Evolutionary conservation across 139 green algal species (phyloP).

Genomic region (Ulvella scutata): DNA sequence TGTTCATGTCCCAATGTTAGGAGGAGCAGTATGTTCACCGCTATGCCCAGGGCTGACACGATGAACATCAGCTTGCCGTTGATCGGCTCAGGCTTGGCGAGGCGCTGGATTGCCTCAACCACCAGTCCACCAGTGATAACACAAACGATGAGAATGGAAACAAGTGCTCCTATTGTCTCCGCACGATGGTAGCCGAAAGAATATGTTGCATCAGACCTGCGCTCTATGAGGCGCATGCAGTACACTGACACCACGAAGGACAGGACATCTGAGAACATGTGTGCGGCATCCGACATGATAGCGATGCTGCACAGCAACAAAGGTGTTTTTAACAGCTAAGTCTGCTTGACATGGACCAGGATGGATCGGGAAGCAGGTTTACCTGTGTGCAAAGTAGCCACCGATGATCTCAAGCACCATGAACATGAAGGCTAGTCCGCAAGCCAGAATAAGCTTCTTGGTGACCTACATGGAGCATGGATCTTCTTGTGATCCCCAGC

Average conservation of each 20-base stretch:
- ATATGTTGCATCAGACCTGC: conserved; percentile 12
- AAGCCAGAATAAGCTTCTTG: conserved; percentile 27
- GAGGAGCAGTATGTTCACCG: conserved; percentile 61
- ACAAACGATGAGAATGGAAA: conserved; percentile 74
- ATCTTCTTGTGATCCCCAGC: not conserved
- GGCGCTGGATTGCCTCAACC: conserved; percentile 61
- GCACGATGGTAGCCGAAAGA: conserved; percentile 81
- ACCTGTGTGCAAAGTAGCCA: conserved; percentile 34
- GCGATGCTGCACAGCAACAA: conserved; percentile 70
- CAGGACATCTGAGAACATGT: conserved; percentile 83
- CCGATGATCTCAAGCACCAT: conserved; percentile 34
- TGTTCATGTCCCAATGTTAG: conserved; percentile 37
- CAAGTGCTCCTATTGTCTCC: conserved; percentile 80
- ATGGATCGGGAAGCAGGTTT: too few relatives aligned
- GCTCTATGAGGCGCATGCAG: conserved; percentile 33
- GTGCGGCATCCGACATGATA: conserved; percentile 86
- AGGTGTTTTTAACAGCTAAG: too few relatives aligned
- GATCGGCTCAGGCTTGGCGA: conserved; percentile 40
- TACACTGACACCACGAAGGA: conserved; percentile 58
- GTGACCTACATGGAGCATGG: conserved; percentile 16
- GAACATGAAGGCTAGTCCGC: conserved; percentile 30
- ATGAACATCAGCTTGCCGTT: conserved; percentile 82
- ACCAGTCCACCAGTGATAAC: conserved; percentile 77
- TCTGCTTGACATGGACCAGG: too few relatives aligned
- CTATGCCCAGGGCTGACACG: conserved; percentile 53